phyloP scores from a whole-genome alignment of 2,329 filamentous ascomycete genomes.

The Atkinsonella texensis region DNA sequence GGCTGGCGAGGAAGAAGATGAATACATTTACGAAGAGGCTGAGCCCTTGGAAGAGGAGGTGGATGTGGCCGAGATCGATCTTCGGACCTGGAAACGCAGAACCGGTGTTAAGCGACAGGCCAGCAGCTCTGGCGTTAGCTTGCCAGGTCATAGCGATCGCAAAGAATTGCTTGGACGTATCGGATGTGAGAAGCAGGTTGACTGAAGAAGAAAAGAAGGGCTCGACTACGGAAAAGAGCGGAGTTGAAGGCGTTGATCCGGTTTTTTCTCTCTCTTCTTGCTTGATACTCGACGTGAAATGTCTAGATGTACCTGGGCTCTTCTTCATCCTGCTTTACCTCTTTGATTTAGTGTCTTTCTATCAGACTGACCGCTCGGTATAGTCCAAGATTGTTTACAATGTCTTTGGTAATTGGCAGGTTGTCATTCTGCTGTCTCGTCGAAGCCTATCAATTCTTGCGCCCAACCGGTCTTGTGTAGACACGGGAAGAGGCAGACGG shows the following conservation, averaged over 20 bases:
- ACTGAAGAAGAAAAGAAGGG: slow-evolving; percentile 17
- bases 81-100: slow-evolving; percentile 51
- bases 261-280: neutral
- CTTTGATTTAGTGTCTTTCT: neutral
- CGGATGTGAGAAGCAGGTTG: slow-evolving; percentile 67
- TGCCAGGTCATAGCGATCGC: slow-evolving; percentile 59
- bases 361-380: neutral
- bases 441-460: neutral
- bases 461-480: too few species aligned
- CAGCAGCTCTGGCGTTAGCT: slow-evolving; percentile 47
- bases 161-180: slow-evolving; percentile 75
- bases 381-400: neutral
- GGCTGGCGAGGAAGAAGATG: slow-evolving; percentile 43
- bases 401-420: neutral
- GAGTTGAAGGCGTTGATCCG: slow-evolving; percentile 6
- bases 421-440: neutral
- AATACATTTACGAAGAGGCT: slow-evolving; percentile 41
- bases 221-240: neutral
- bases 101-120: slow-evolving; percentile 41
- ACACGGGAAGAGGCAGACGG: too few species aligned
- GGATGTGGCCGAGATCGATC: slow-evolving; percentile 57
- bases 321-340: neutral
- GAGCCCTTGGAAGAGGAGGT: slow-evolving; percentile 61
- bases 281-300: neutral
- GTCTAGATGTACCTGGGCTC: neutral